Evolutionary conservation across 2,329 filamentous ascomycete genomes (phyloP).

Genomic region (Pyrenophora seminiperda): DNA sequence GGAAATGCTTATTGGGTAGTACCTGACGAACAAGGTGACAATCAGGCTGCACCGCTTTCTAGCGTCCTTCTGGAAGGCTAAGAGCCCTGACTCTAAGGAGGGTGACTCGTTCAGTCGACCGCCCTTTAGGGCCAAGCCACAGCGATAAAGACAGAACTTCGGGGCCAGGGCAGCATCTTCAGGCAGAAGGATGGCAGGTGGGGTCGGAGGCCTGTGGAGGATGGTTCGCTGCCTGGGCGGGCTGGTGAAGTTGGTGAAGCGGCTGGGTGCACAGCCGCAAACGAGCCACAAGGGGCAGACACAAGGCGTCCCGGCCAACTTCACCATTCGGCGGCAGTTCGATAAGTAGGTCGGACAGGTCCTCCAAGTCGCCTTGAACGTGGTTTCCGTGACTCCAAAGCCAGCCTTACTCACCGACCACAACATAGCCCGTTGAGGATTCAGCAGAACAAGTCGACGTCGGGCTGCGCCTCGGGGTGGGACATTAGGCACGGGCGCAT

Average conservation of each 20-base stretch:
- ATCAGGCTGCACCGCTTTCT: slow-evolving; percentile 35
- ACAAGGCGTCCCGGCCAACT: slow-evolving; percentile 32
- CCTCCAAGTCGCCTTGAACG: slow-evolving; percentile 22
- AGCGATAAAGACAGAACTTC: slow-evolving; percentile 21
- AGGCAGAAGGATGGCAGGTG: slow-evolving; percentile 33
- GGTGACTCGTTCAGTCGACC: slow-evolving; percentile 40
- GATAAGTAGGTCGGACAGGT: slow-evolving; percentile 38
- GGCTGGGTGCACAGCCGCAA: slow-evolving; percentile 34
- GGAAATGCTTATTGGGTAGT: slow-evolving; percentile 26
- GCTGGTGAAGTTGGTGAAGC: slow-evolving; percentile 27
- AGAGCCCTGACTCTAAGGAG: slow-evolving; percentile 18
- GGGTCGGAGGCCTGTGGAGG: slow-evolving; percentile 28
- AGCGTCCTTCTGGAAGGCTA: slow-evolving; percentile 33
- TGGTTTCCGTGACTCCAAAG: slow-evolving; percentile 26
- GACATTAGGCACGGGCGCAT: slow-evolving; percentile 14
- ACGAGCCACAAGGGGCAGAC: slow-evolving; percentile 33
- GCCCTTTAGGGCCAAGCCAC: slow-evolving; percentile 35
- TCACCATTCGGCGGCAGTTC: slow-evolving; percentile 15
- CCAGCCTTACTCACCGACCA: slow-evolving; percentile 32
- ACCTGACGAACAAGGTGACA: slow-evolving; percentile 33
- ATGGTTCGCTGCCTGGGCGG: slow-evolving; percentile 39
- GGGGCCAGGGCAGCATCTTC: slow-evolving; percentile 28
- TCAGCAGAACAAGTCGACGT: slow-evolving; percentile 15
- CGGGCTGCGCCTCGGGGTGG: slow-evolving; percentile 31
- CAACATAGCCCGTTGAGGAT: slow-evolving; percentile 37